Percentiles rank a stretch among this genome's conserved stretches.
phyloP scores from a whole-genome alignment of 192 early-diverging fungal species.

The Bifiguratus adelaidae region DNA sequence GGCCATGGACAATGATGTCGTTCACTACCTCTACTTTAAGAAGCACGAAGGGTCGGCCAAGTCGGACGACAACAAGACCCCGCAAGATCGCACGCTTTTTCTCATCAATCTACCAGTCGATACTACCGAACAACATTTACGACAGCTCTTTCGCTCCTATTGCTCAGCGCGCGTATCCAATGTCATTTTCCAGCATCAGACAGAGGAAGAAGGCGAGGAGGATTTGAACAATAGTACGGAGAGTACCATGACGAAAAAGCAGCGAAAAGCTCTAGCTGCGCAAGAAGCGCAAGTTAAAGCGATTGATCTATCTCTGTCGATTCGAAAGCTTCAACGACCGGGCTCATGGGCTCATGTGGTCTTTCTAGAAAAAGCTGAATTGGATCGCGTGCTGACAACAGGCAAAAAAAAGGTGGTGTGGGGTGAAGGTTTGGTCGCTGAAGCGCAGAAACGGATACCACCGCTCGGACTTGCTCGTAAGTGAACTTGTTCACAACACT shows the following conservation, averaged over 20 bases:
- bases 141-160: constrained; percentile 46
- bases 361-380: constrained; percentile 54
- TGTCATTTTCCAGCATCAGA: constrained; percentile 39
- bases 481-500: neutral
- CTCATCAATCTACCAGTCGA: constrained; percentile 60
- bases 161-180: constrained; percentile 37
- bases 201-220: constrained; percentile 10
- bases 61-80: constrained; percentile 28
- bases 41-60: constrained; percentile 35
- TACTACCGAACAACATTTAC: constrained; percentile 50
- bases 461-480: constrained; percentile 38
- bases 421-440: constrained; percentile 31
- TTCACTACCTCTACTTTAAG: constrained; percentile 45
- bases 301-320: constrained; percentile 7
- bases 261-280: neutral
- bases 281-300: constrained; percentile 6
- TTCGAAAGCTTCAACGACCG: constrained; percentile 29
- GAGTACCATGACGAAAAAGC: constrained; percentile 8
- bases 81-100: constrained; percentile 53
- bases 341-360: constrained; percentile 58
- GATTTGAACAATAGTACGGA: constrained; percentile 10
- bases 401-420: constrained; percentile 42
- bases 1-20: constrained; percentile 12
- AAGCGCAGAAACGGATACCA: constrained; percentile 26
- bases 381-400: constrained; percentile 55